A percentile compares a stretch with the other conserved stretches of the same genome.
Conservation (phyloP, 2,329 filamentous ascomycete species). For the Botrytis medusae region DNA sequence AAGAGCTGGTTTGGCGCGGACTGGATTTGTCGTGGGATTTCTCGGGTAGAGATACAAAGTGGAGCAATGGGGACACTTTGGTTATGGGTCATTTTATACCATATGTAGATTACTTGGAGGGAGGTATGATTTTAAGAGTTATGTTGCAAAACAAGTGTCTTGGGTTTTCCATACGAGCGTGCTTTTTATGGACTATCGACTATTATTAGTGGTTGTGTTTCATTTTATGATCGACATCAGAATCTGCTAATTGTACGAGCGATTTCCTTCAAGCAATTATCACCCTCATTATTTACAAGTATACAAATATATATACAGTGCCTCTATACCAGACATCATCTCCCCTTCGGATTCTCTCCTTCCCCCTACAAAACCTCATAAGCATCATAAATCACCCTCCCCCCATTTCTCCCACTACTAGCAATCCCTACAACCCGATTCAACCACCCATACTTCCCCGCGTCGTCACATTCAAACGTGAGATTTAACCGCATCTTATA, state of each 20-base stretch:
- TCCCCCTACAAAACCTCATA: slow-evolving; percentile 20
- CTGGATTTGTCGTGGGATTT: neutral
- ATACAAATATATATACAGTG: neutral
- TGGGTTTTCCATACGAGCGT: neutral
- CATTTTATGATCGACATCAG: neutral
- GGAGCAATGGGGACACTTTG: neutral
- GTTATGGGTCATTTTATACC: neutral
- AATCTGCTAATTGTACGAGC: neutral
- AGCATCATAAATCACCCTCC: slow-evolving; percentile 27
- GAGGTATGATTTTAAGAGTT: neutral
- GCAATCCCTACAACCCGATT: slow-evolving; percentile 27
- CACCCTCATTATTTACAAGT: neutral
- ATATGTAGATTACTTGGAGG: neutral
- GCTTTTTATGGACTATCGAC: neutral
- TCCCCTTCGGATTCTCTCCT: neutral
- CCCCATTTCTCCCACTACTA: slow-evolving; percentile 24
- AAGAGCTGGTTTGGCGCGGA: neutral
- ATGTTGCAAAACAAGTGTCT: slow-evolving; percentile 2
- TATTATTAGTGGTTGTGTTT: neutral
- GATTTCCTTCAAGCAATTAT: neutral
- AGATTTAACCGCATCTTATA: slow-evolving; percentile 38
- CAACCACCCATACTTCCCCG: slow-evolving; percentile 35
- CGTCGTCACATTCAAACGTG: slow-evolving; percentile 36
- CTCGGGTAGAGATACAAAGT: neutral
- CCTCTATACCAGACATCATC: neutral